Base-by-base conservation (phyloP, 2,329 filamentous ascomycete species). In the Cladorrhinum sp. region DNA sequence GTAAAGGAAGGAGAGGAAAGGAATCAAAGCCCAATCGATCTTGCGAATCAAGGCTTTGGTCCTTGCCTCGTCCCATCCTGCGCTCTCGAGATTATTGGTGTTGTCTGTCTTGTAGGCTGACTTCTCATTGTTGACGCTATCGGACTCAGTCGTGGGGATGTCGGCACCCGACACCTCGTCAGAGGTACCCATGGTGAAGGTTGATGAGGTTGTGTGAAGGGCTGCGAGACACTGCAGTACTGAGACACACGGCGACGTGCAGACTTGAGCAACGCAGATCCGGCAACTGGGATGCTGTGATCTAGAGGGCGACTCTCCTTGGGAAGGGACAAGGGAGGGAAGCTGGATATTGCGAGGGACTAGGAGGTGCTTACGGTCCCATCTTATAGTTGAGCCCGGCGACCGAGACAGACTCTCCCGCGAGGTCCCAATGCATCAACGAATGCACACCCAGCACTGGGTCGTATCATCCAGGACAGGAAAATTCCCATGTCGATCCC, bases 1-100 rank as follows among this genome's bases (percentile, higher is more conserved):
- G 64, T 84, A 84, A 23, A 85, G 75, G 2, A 84, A 65, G 2
- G 80, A 76, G 61, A 84, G 76, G 69, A 84, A 80, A 1, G 82
- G 82, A 38, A 85, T 80, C 27, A 85, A 75, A 63, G 75, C 72
- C 74, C 77, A 74, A 69, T 83, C 77, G 64, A 81, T 70, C 71
- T 80, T 79, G 66, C 78, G 72, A 55, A 83, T 64, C 0, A 83
- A 74, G 60, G 71, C 76, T 64, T 76, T 79, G 18, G 78, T 80
- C 10, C 72, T 69, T n/a, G 64, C 62, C 23, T 59, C 67, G 61
- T 79, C 76, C 64, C 67, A 73, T 25, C 66, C 66, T 29, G 64
- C 64, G 55, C 60, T 61, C 58, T 72, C 70, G 25, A 67, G 20
- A 22, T 49, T 60, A 27, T 62, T 64, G 38, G 57, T 52, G 20